A percentile compares a stretch with the other conserved stretches of the same genome.
Conservation (phyloP, 1,284 basidiomycete genomes). For the Butyriboletus regius region DNA sequence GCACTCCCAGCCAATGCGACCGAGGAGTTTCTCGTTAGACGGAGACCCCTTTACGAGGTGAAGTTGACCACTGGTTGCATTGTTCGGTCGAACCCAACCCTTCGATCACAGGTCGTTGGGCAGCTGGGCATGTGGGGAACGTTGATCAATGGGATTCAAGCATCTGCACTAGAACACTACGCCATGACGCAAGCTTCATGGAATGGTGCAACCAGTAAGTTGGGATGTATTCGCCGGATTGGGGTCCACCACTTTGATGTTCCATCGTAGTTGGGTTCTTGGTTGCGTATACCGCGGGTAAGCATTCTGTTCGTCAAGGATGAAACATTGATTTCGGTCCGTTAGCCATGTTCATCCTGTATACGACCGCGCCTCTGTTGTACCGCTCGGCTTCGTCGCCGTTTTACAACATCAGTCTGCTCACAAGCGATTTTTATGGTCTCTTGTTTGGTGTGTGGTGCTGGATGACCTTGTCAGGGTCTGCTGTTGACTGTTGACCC, state of each 20-base stretch:
- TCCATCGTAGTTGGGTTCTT: slow-evolving; percentile 55
- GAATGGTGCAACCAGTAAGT: slow-evolving; percentile 61
- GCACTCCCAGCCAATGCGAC: slow-evolving; percentile 63
- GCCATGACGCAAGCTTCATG: slow-evolving; percentile 59
- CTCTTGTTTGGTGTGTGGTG: slow-evolving; percentile 62
- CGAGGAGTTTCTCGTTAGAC: slow-evolving; percentile 78
- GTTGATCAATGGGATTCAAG: slow-evolving; percentile 71
- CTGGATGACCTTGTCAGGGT: not conserved
- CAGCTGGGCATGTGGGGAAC: slow-evolving; percentile 79
- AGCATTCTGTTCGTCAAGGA: slow-evolving; percentile 8
- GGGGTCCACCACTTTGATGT: slow-evolving; percentile 1
- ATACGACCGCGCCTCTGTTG: slow-evolving; percentile 75
- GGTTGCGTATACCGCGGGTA: slow-evolving; percentile 62
- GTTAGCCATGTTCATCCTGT: slow-evolving; percentile 71
- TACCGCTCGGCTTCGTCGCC: slow-evolving; percentile 77
- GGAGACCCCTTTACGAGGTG: slow-evolving; percentile 69
- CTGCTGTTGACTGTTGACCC: slow-evolving; percentile 5
- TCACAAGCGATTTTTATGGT: slow-evolving; percentile 80
- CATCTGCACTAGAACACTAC: slow-evolving; percentile 65
- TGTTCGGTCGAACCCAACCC: not conserved
- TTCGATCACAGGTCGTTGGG: slow-evolving; percentile 54
- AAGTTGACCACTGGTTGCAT: slow-evolving; percentile 1
- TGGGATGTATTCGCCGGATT: not conserved
- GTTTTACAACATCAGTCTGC: slow-evolving; percentile 74
- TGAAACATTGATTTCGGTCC: slow-evolving; percentile 10